A percentile compares a stretch with the other conserved stretches of the same genome.
Conservation (phyloP, 192 early-diverging fungal species). For the Endogone sp. region DNA sequence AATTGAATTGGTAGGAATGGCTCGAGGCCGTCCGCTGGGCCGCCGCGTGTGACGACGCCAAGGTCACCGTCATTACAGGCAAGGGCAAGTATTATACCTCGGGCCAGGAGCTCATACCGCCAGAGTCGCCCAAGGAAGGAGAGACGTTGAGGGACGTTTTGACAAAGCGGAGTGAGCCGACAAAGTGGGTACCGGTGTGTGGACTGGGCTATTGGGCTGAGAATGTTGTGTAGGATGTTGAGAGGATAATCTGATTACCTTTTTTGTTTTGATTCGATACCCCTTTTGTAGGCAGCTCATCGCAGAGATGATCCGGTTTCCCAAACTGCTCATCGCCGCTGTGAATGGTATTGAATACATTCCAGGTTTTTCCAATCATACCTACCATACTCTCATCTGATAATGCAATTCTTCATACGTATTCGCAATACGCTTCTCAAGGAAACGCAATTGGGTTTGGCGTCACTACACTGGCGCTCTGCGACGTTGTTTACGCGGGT, state of each 20-base stretch:
- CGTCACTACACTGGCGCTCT: conserved; percentile 61
- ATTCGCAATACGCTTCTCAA: conserved; percentile 37
- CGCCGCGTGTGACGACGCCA: conserved; percentile 36
- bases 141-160: conserved; percentile 29
- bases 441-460: conserved; percentile 56
- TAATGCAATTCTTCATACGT: background rate
- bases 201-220: conserved; percentile 8
- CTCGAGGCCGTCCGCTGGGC: conserved; percentile 53
- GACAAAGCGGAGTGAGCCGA: conserved; percentile 45
- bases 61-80: conserved; percentile 60
- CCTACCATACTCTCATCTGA: background rate
- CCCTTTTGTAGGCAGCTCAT: conserved; percentile 16
- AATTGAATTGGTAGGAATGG: conserved; percentile 41
- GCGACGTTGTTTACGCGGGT: conserved; percentile 62
- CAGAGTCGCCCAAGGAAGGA: conserved; percentile 41
- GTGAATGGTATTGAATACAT: conserved; percentile 50
- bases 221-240: conserved; percentile 21
- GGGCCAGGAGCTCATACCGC: conserved; percentile 44
- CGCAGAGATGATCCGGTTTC: conserved; percentile 51
- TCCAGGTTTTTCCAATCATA: conserved; percentile 9
- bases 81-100: conserved; percentile 60
- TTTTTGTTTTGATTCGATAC: background rate
- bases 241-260: background rate
- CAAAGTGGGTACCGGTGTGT: conserved; percentile 16
- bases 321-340: conserved; percentile 65